Percentiles rank a stretch among this genome's conserved stretches.
phyloP scores from a whole-genome alignment of 768 basidiomycete species.

The Naematelia aurantialba region DNA sequence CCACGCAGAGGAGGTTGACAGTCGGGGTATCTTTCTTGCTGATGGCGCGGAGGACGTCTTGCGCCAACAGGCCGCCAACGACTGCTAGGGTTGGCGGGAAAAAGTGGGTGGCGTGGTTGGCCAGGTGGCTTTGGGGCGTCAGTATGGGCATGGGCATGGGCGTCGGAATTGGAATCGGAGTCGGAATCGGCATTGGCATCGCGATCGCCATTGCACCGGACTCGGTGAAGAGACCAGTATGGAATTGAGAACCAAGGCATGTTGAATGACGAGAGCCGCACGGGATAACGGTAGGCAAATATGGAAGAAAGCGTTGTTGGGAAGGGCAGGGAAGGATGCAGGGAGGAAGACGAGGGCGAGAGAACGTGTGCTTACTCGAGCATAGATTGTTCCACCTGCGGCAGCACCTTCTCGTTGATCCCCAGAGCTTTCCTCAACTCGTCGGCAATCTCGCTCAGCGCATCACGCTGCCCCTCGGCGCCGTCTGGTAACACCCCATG shows the following conservation, averaged over 20 bases:
- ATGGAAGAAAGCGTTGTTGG: not conserved
- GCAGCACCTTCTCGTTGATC: constrained; percentile 56
- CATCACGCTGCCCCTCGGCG: constrained; percentile 53
- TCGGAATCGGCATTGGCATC: too few relatives aligned
- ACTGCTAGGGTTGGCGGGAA: constrained; percentile 93
- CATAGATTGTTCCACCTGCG: constrained; percentile 56
- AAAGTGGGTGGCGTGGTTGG: constrained; percentile 70
- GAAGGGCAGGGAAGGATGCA: constrained; percentile 2
- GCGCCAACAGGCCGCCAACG: constrained; percentile 87
- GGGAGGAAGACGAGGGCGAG: not conserved
- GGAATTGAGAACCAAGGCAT: too few relatives aligned
- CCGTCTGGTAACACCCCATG: constrained; percentile 63
- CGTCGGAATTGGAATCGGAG: too few relatives aligned
- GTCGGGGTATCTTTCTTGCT: constrained; percentile 88
- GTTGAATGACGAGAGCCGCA: not conserved
- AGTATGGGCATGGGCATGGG: too few relatives aligned
- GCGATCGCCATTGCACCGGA: too few relatives aligned
- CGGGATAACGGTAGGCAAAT: not conserved
- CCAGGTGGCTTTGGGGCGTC: constrained; percentile 58
- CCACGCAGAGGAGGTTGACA: constrained; percentile 85
- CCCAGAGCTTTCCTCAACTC: constrained; percentile 60
- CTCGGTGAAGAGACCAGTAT: too few relatives aligned
- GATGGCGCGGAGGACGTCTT: constrained; percentile 88
- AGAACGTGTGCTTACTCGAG: constrained; percentile 57
- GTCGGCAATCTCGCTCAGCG: constrained; percentile 66